These are phyloP conservation scores for Ustilago crameri DNA, from an alignment of 1,284 basidiomycete genomes.

Conservation along the genomic window DNA sequence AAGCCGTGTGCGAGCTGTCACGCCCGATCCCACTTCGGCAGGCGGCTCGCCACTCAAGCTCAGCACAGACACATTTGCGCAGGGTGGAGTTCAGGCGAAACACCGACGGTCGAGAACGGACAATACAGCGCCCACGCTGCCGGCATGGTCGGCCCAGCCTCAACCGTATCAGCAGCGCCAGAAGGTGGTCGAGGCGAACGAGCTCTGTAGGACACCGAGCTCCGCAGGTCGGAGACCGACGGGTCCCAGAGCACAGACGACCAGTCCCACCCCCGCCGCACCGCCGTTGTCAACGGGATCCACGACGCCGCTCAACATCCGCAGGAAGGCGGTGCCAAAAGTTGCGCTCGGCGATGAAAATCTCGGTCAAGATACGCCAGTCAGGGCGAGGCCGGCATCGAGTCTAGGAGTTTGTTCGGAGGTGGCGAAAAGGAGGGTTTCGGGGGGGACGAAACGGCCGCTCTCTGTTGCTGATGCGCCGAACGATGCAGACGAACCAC, in stretches of 20 bases:
- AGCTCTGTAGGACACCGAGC: constrained; percentile 45
- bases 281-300: constrained; percentile 19
- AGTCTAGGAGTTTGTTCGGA: constrained; percentile 12
- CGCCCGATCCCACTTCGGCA: constrained; percentile 29
- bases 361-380: constrained; percentile 6
- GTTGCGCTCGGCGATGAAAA: constrained; percentile 2
- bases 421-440: constrained; percentile 19
- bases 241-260: constrained; percentile 37
- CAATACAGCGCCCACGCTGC: constrained; percentile 21
- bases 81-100: constrained; percentile 2
- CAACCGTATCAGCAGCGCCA: constrained; percentile 36
- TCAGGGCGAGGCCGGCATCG: constrained; percentile 17
- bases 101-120: constrained; percentile 30
- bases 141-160: constrained; percentile 14
- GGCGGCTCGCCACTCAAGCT: constrained; percentile 12
- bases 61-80: background rate
- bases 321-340: constrained; percentile 34
- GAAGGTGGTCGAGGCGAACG: constrained; percentile 33
- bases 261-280: constrained; percentile 21
- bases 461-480: constrained; percentile 16
- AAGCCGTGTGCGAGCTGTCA: constrained; percentile 18
- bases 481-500: background rate
- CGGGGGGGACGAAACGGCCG: constrained; percentile 27
- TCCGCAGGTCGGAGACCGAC: constrained; percentile 44
- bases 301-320: constrained; percentile 45